A percentile compares a stretch with the other conserved stretches of the same genome.
Evolutionary conservation across 148 eudicot species (phyloP).

Genomic region (Persicaria maculosa): DNA sequence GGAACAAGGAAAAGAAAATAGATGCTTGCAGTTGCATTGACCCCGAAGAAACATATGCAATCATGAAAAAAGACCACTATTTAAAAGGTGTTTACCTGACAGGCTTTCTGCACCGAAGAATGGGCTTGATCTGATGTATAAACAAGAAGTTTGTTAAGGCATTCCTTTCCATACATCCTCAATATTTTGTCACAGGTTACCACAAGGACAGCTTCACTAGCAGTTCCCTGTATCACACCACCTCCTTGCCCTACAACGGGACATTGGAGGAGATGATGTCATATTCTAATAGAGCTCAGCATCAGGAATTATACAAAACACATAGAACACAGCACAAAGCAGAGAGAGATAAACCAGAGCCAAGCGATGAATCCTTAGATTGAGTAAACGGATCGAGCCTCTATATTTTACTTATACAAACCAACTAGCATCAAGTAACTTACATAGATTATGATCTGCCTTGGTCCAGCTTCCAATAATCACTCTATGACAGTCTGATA

Average conservation of each 20-base stretch:
- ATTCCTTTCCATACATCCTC: conserved; percentile 63
- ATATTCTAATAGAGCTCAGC: neutral
- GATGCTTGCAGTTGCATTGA: neutral
- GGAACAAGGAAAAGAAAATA: neutral
- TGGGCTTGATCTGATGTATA: conserved; percentile 95
- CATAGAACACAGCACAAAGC: too few species aligned
- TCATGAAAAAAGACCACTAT: neutral
- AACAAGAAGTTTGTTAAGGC: conserved; percentile 62
- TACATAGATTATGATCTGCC: neutral
- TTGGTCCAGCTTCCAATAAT: neutral
- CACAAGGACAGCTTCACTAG: conserved; percentile 92
- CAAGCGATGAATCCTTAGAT: neutral
- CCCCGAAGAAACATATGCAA: neutral
- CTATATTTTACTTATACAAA: neutral
- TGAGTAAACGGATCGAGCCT: neutral
- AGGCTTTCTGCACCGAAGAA: conserved; percentile 70
- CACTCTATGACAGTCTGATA: neutral
- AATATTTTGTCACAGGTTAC: conserved; percentile 69
- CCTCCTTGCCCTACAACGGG: conserved; percentile 70
- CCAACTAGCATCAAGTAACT: neutral
- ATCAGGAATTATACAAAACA: neutral
- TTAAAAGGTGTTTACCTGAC: neutral
- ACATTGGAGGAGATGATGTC: conserved; percentile 2
- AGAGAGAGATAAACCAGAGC: too few species aligned
- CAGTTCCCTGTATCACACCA: conserved; percentile 96